Evolutionary conservation across 2,329 filamentous ascomycete genomes (phyloP).

Genomic region (Ascochyta viciae-villosae): DNA sequence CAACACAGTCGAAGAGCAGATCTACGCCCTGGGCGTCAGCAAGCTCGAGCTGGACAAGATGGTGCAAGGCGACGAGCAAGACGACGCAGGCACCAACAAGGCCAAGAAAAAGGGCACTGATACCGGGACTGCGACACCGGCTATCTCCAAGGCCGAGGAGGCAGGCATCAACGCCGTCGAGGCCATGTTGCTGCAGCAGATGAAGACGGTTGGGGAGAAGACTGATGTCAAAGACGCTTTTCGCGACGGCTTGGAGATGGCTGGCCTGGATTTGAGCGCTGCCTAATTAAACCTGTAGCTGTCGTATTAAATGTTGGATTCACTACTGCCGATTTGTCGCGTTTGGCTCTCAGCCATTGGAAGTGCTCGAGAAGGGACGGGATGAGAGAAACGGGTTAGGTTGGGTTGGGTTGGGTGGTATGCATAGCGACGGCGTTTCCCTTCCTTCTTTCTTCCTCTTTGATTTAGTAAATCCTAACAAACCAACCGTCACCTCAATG

Average conservation of each 20-base stretch:
- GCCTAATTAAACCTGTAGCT: not conserved
- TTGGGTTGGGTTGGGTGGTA: not conserved
- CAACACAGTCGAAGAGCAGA: conserved; percentile 89
- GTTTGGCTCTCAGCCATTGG: not conserved
- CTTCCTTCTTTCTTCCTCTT: too few relatives aligned
- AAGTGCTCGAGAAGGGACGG: too few relatives aligned
- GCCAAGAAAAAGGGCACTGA: conserved; percentile 28
- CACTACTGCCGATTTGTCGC: not conserved
- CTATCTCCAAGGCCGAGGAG: conserved; percentile 47
- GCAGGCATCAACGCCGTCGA: conserved; percentile 45
- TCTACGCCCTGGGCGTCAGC: conserved; percentile 87
- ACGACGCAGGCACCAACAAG: conserved; percentile 31
- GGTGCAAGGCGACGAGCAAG: conserved; percentile 67
- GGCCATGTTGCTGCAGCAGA: conserved; percentile 51
- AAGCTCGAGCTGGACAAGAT: conserved; percentile 88
- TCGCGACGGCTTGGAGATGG: conserved; percentile 50
- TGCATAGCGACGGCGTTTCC: not conserved
- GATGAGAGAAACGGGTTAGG: too few relatives aligned
- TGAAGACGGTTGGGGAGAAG: conserved; percentile 19
- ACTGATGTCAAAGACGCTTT: conserved; percentile 53
- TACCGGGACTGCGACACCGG: conserved; percentile 22
- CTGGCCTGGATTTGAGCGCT: conserved; percentile 50
- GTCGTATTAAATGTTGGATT: not conserved
- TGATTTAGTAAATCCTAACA: too few relatives aligned
- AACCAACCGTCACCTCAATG: too few relatives aligned